Evolutionary conservation across 129 eudicot genomes (phyloP).

Genomic region (Flaveria robusta): DNA sequence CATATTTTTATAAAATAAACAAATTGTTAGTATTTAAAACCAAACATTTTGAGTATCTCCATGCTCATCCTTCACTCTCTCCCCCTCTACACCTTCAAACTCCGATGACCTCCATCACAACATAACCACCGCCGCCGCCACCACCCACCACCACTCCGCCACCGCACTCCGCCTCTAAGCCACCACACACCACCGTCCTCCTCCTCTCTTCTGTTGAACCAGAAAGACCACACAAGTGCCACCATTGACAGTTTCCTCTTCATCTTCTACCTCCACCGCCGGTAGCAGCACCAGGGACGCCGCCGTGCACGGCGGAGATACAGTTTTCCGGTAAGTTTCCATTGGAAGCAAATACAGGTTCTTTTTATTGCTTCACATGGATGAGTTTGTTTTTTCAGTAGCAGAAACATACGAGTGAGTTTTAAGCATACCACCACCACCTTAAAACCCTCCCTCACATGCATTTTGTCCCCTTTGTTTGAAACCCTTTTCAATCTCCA

Average conservation of each 20-base stretch:
- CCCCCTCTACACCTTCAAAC: slow-evolving; percentile 21
- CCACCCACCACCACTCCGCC: slow-evolving; percentile 5
- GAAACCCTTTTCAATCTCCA: slow-evolving; percentile 40
- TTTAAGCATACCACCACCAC: slow-evolving; percentile 56
- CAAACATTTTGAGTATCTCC: slow-evolving; percentile 48
- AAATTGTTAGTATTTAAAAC: slow-evolving; percentile 42
- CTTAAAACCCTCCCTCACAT: slow-evolving; percentile 54
- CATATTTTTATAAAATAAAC: slow-evolving; percentile 22
- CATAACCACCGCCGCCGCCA: slow-evolving; percentile 20
- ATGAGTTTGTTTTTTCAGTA: slow-evolving; percentile 38
- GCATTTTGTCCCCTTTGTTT: slow-evolving; percentile 55
- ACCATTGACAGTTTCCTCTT: not conserved
- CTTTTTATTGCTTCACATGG: slow-evolving; percentile 56
- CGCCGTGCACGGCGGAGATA: slow-evolving; percentile 43
- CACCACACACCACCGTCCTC: no score
- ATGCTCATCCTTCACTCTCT: slow-evolving; percentile 23
- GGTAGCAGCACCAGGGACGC: slow-evolving; percentile 31
- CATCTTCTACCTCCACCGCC: slow-evolving; percentile 20
- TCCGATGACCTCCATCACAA: slow-evolving; percentile 34
- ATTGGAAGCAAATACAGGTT: slow-evolving; percentile 18
- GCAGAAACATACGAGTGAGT: slow-evolving; percentile 50
- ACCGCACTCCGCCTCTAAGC: slow-evolving; percentile 29
- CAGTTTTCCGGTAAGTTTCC: slow-evolving; percentile 41
- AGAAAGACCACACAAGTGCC: slow-evolving; percentile 4
- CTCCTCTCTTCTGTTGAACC: not conserved